These are phyloP conservation scores for Coccomyxa sp. DNA, from an alignment of 139 green algal species.

Conservation along the genomic window DNA sequence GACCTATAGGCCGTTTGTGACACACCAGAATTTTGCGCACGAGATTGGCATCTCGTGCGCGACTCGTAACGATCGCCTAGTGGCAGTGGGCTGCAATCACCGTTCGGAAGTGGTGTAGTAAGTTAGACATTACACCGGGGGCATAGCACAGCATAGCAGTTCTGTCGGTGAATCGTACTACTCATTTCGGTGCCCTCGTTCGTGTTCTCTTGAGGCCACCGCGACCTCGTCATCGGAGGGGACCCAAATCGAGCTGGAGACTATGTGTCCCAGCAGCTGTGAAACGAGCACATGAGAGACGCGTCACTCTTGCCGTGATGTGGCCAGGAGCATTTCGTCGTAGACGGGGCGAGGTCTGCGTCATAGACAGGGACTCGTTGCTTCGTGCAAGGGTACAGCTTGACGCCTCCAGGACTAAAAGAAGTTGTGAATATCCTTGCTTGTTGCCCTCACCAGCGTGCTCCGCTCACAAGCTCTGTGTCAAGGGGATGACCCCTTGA, in stretches of 20 bases:
- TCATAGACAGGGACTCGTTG: not conserved
- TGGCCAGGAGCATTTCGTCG: not conserved
- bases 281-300: not conserved
- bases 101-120: not conserved
- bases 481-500: not conserved
- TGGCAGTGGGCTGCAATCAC: not conserved
- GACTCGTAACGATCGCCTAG: not conserved
- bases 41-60: not conserved
- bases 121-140: not conserved
- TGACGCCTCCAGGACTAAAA: not conserved
- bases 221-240: not conserved
- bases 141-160: conserved; percentile 1
- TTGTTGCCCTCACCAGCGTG: not conserved
- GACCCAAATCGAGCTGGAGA: not conserved
- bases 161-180: not conserved
- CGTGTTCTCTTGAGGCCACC: not conserved
- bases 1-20: not conserved
- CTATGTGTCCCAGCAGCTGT: not conserved
- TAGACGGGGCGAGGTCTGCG: not conserved
- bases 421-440: not conserved
- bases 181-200: not conserved
- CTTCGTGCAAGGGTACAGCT: not conserved
- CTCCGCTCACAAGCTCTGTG: not conserved
- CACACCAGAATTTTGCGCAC: not conserved
- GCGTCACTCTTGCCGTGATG: not conserved